Base-by-base conservation (phyloP, 2,329 filamentous ascomycete genomes). In the Acrodontium crateriforme region DNA sequence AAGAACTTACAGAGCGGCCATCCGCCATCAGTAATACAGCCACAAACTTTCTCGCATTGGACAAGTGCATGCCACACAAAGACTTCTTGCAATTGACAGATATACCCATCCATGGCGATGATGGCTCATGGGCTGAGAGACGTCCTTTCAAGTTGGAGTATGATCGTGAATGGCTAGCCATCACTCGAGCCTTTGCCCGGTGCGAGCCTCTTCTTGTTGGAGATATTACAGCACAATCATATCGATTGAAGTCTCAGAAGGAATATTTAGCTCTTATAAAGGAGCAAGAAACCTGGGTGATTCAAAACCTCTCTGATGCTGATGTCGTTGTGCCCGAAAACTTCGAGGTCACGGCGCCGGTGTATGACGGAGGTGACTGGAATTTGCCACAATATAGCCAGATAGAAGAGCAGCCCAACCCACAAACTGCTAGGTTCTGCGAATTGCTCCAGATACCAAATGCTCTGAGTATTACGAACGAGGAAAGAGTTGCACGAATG, bases 111-210 rank as follows among this genome's bases (percentile, higher is more conserved):
- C 46, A 65, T 22, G 38, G 50, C n/a, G 38, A 43, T 8, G 39
- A 46, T 12, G 38, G 30, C 4, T 25, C 39, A 3, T 35, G 42
- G 4, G 26, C 29, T 5, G 36, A 50, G 10, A 10, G 20, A 12
- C 54, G 60, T 2, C 72, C 73, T 1, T 68, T 72, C 40, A 62
- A 59, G 8, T 63, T 94, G 1, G 61, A 74, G 25, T 95, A 98
- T 50, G 89, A 98, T 52, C 72, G 76, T 8, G 89, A 98, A 58
- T 98, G 87, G 87, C 73, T 98, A 6, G 79, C 89, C 22, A 94
- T 98, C 38, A 85, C 77, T 9, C 78, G 87, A 22, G 77, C 74
- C 6, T 91, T 95, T 47, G 71, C 79, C 21, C 44, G 62, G 3
- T 64, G 71, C 21, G 45, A 62, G 23, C 45, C 54, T 16, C 62